Evolutionary conservation across 345 rosid species (phyloP).

Genomic region (Excoecaria cochinchinensis): DNA sequence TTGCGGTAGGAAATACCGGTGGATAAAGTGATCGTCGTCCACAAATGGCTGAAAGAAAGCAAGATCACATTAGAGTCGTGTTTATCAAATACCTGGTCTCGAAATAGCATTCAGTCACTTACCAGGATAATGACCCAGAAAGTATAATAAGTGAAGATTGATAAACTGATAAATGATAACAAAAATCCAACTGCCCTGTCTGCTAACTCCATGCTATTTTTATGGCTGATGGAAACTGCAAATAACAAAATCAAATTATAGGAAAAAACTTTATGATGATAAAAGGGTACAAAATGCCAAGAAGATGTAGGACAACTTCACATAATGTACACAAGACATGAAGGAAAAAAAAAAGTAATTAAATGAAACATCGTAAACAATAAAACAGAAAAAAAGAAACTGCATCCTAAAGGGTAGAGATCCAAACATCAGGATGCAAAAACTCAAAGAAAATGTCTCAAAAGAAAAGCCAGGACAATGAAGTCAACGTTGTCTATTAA

Average conservation of each 20-base stretch:
- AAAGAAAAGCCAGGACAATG: too few species aligned
- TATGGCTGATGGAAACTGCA: slow-evolving; percentile 2
- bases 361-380: too few species aligned
- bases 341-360: too few species aligned
- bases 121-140: slow-evolving; percentile 98
- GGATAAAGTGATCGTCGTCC: slow-evolving; percentile 79
- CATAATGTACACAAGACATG: too few species aligned
- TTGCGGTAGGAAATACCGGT: slow-evolving; percentile 79
- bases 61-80: neutral
- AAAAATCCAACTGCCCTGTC: slow-evolving; percentile 84
- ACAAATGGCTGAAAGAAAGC: slow-evolving; percentile 77
- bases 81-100: neutral
- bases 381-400: too few species aligned
- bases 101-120: slow-evolving; percentile 19
- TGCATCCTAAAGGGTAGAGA: too few species aligned
- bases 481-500: too few species aligned
- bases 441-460: too few species aligned
- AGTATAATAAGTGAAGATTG: slow-evolving; percentile 85
- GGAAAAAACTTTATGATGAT: neutral
- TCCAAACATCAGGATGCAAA: too few species aligned
- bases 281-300: too few species aligned
- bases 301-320: too few species aligned
- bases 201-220: slow-evolving; percentile 64
- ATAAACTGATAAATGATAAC: slow-evolving; percentile 61
- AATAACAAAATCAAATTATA: neutral